Evolutionary conservation across 2,329 filamentous ascomycete genomes (phyloP).

Genomic region (Calonectria honghensis): DNA sequence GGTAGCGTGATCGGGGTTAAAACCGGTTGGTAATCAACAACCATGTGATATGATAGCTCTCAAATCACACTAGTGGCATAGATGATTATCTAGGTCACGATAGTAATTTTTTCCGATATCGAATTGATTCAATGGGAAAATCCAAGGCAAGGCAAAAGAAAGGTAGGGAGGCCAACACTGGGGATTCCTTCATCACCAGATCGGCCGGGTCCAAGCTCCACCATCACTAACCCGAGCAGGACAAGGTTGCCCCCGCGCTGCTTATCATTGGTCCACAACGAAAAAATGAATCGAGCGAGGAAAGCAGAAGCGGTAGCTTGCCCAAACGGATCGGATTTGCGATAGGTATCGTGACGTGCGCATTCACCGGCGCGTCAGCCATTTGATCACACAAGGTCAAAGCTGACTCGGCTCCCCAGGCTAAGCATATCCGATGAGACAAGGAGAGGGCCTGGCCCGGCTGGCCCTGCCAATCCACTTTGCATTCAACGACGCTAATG

Average conservation of each 20-base stretch:
- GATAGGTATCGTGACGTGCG: not conserved
- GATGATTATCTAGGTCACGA: not conserved
- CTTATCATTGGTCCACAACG: not conserved
- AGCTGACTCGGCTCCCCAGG: not conserved
- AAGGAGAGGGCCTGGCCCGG: not conserved
- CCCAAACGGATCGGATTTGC: not conserved
- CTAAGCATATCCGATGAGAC: not conserved
- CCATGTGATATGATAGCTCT: not conserved
- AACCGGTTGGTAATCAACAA: not conserved
- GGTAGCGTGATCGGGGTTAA: not conserved
- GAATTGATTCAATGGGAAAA: not conserved
- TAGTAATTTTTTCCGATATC: not conserved
- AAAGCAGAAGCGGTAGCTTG: constrained; percentile 14
- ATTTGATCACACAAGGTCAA: not conserved
- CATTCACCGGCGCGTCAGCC: not conserved
- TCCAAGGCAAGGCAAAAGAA: not conserved
- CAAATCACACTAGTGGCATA: not conserved
- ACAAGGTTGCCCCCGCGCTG: not conserved
- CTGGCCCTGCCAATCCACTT: not conserved
- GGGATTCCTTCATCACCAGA: not conserved
- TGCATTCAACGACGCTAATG: not conserved
- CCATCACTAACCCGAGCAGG: not conserved
- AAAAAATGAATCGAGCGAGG: not conserved
- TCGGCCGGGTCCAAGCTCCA: not conserved
- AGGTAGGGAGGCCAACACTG: not conserved